phyloP scores from a whole-genome alignment of 805 yeast species.

The Barnettozyma vustinii region DNA sequence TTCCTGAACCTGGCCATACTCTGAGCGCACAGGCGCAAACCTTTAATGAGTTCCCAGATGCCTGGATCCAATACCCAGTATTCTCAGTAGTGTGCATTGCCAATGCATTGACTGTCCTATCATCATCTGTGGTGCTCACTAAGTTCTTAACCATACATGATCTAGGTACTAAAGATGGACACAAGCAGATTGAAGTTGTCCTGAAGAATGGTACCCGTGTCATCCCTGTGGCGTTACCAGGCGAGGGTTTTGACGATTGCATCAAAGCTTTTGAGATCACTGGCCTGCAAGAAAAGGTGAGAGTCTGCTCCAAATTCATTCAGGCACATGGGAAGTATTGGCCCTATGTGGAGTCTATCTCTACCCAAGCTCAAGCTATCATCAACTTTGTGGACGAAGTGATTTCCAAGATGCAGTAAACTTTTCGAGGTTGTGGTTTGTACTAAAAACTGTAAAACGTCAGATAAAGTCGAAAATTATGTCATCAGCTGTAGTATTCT shows the following conservation, averaged over 20 bases:
- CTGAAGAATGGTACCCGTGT: constrained; percentile 10
- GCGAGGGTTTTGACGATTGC: constrained; percentile 5
- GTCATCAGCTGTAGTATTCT: neutral
- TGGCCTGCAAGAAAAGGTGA: constrained; percentile 16
- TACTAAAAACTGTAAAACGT: no score
- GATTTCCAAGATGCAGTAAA: constrained; percentile 6
- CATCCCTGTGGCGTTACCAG: constrained; percentile 12
- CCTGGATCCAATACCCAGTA: constrained; percentile 37
- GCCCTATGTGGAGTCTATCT: constrained; percentile 24
- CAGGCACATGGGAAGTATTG: constrained; percentile 25
- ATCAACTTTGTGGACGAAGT: constrained; percentile 18
- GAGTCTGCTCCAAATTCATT: constrained; percentile 19
- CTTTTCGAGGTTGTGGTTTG: no score
- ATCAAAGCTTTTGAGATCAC: constrained; percentile 12
- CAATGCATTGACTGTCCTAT: constrained; percentile 28
- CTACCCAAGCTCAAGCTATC: constrained; percentile 22
- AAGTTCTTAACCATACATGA: constrained; percentile 17
- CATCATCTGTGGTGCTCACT: constrained; percentile 26
- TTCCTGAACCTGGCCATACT: constrained; percentile 19
- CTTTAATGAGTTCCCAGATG: constrained; percentile 28
- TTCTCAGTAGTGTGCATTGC: constrained; percentile 26
- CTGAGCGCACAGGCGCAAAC: constrained; percentile 18
- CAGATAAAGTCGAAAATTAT: no score
- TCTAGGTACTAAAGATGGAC: neutral
- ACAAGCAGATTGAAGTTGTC: constrained; percentile 7